Conservation (phyloP, 176 grass and related monocot species). For the Oryza officinalis region DNA sequence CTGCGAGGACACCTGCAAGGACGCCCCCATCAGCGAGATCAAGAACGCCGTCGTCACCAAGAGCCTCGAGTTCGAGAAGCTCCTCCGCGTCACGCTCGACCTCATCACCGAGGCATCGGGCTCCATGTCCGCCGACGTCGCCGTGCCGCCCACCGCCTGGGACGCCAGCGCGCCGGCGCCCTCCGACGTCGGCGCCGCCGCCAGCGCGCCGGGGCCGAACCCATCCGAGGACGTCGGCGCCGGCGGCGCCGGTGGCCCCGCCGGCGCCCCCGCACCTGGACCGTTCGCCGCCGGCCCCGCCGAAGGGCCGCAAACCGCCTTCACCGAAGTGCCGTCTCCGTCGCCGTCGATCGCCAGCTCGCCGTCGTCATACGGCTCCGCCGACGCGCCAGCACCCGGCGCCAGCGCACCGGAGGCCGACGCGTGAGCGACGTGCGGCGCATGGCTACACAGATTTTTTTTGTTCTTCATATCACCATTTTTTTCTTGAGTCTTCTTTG, state of each 20-base stretch:
- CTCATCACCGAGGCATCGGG: constrained; percentile 38
- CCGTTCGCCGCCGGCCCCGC: too few species aligned
- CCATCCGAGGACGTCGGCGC: background rate
- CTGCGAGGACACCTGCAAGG: constrained; percentile 46
- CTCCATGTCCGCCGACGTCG: constrained; percentile 16
- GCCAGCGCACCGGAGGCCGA: background rate
- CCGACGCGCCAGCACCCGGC: background rate
- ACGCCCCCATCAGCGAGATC: constrained; percentile 37
- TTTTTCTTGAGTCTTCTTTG: background rate
- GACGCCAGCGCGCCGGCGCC: background rate
- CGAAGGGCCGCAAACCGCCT: background rate
- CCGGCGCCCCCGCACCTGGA: background rate
- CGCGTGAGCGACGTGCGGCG: background rate
- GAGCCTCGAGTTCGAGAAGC: constrained; percentile 60
- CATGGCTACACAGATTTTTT: background rate
- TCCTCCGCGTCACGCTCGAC: constrained; percentile 49
- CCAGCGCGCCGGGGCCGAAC: background rate
- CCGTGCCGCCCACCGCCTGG: constrained; percentile 5
- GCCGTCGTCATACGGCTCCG: background rate
- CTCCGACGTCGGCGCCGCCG: background rate
- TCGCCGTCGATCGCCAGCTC: background rate
- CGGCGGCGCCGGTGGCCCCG: background rate
- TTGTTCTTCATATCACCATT: background rate
- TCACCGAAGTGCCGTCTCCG: background rate
- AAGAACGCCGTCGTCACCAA: constrained; percentile 45